Percentiles rank a stretch among this genome's conserved stretches.
phyloP scores from a whole-genome alignment of 2,329 filamentous ascomycete species.

The Talaromyces marneffei region DNA sequence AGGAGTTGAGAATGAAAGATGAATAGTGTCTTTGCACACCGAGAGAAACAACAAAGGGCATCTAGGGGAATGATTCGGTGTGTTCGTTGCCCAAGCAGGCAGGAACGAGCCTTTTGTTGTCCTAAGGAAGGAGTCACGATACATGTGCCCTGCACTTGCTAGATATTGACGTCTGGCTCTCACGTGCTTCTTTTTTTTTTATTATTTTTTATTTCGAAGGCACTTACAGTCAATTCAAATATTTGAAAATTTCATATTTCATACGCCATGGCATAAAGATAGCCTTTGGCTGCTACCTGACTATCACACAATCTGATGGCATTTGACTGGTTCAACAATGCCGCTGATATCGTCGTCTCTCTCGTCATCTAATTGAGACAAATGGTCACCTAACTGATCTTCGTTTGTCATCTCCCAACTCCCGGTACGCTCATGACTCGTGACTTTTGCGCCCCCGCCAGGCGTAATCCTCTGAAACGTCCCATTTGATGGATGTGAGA shows the following conservation, averaged over 20 bases:
- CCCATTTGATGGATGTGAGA: slow-evolving; percentile 38
- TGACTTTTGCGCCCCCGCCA: slow-evolving; percentile 17
- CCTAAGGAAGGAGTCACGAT: neutral
- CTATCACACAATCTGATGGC: slow-evolving; percentile 45
- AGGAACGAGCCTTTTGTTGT: neutral
- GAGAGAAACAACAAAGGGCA: neutral
- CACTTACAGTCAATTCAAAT: neutral
- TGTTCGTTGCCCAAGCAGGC: neutral
- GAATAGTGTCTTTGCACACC: neutral
- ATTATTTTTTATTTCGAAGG: no score
- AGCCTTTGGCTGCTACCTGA: neutral
- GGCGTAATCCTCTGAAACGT: slow-evolving; percentile 23
- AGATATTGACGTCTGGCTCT: neutral
- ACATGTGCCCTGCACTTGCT: neutral
- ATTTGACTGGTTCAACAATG: slow-evolving; percentile 40
- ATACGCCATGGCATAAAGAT: neutral
- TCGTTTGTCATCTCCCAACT: slow-evolving; percentile 52
- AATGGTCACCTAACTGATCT: slow-evolving; percentile 21
- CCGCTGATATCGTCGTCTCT: slow-evolving; percentile 34
- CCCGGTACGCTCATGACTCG: slow-evolving; percentile 49
- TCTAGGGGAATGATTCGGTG: neutral
- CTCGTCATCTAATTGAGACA: slow-evolving; percentile 39
- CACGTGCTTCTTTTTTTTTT: neutral
- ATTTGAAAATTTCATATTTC: neutral
- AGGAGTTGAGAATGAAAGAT: neutral